Evolutionary conservation across 805 yeast species (phyloP), one percentile per base, ranked within the genome.

Genomic region (Candida mattraensis): DNA sequence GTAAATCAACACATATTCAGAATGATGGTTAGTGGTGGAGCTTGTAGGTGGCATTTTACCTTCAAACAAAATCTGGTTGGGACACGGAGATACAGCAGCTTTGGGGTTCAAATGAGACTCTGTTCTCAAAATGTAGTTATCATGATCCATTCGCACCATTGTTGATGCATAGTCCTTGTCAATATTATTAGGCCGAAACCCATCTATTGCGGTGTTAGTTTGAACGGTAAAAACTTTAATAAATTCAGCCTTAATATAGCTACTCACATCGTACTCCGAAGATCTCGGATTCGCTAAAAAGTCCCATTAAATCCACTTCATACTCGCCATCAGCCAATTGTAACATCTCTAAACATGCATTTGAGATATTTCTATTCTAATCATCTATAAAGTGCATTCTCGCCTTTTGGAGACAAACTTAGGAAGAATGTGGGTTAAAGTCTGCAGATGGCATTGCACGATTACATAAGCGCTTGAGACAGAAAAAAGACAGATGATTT

Each of bases 291-390:
- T 39, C 33, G 10, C 45, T 33, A 28, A 51, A 53, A 11, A 58
- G 42, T 14, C 51, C 39, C 5, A 63, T 53, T 35, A 63, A 28
- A 28, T 60, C 65, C 16, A 63, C 34, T 9, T 57, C 62, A 33
- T 61, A 63, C 33, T 63, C 66, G 2, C 66, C 66, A 46, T 63
- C 67, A 0, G 66, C 60, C 14, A 61, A 40, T 24, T 5, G 27
- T n/a, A n/a, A n/a, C n/a, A n/a, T n/a, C n/a, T n/a, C n/a, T n/a
- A n/a, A n/a, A n/a, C n/a, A n/a, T n/a, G n/a, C n/a, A n/a, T n/a
- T n/a, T n/a, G n/a, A n/a, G n/a, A n/a, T n/a, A n/a, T n/a, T n/a
- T n/a, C n/a, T n/a, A n/a, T n/a, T n/a, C n/a, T n/a, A n/a, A n/a
- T n/a, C n/a, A n/a, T n/a, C n/a, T n/a, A n/a, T n/a, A n/a, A n/a